phyloP scores from a whole-genome alignment of 352 stramenopile genomes.

The Blastocystis sp. region DNA sequence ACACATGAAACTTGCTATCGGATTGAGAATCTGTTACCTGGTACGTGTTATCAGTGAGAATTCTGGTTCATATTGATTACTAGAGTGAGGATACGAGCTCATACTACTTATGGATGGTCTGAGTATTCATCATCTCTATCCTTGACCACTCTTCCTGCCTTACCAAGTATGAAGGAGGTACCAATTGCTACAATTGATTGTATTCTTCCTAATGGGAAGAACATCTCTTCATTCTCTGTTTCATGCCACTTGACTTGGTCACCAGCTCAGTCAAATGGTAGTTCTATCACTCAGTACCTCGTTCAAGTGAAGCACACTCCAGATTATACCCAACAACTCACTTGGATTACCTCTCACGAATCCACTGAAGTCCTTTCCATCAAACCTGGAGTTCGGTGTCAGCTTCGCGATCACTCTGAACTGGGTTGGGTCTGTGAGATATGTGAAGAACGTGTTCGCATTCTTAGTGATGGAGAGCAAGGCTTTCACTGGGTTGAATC shows the following conservation, averaged over 20 bases:
- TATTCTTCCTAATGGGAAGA: neutral
- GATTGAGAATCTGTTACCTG: constrained; percentile 6
- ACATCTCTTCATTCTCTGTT: neutral
- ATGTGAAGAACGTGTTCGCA: neutral
- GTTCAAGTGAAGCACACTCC: neutral
- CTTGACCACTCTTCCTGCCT: neutral
- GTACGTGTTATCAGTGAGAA: neutral
- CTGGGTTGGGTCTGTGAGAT: constrained; percentile 34
- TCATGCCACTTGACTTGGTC: neutral
- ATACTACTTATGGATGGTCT: constrained; percentile 44
- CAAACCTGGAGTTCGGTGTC: neutral
- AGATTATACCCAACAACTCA: neutral
- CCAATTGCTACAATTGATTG: neutral
- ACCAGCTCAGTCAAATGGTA: neutral
- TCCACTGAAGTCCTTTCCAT: neutral
- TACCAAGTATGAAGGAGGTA: neutral
- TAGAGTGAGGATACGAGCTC: neutral
- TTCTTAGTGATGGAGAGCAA: neutral
- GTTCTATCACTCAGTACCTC: neutral
- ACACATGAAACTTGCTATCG: neutral
- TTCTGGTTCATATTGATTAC: neutral
- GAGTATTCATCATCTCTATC: neutral
- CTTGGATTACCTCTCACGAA: neutral
- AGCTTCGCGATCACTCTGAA: neutral
- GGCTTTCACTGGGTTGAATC: neutral